Evolutionary conservation across 1,284 basidiomycete genomes (phyloP).

Genomic region (Sphagnurus paluster): DNA sequence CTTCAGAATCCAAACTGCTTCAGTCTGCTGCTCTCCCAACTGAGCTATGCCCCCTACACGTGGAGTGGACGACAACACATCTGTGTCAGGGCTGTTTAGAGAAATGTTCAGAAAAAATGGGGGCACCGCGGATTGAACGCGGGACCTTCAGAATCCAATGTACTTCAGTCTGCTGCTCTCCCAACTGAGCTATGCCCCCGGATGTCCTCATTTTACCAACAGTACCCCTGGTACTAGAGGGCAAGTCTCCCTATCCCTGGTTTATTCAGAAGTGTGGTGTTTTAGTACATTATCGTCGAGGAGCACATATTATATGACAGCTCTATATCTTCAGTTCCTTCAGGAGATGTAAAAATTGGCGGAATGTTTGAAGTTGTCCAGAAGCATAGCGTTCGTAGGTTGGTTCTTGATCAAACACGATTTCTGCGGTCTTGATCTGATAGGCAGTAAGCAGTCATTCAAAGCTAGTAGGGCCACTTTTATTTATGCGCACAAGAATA

Average conservation of each 20-base stretch:
- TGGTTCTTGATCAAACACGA: conserved; percentile 25
- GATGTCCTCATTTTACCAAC: too few species aligned
- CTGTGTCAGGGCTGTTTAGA: too few species aligned
- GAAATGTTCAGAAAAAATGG: neutral
- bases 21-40: too few species aligned
- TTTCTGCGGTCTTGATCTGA: conserved; percentile 50
- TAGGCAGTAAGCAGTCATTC: neutral
- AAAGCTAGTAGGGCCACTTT: neutral
- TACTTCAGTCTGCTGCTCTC: conserved; percentile 6
- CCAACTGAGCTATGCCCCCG: conserved; percentile 7
- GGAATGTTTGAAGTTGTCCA: conserved; percentile 24
- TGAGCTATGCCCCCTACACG: too few species aligned
- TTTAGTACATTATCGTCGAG: too few species aligned
- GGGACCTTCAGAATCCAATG: conserved; percentile 11
- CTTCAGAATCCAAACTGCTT: too few species aligned
- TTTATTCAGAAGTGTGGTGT: too few species aligned
- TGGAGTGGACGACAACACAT: too few species aligned
- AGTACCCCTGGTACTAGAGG: too few species aligned
- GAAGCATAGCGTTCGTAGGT: conserved; percentile 31
- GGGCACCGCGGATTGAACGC: too few species aligned
- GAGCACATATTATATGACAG: too few species aligned
- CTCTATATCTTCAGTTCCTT: neutral
- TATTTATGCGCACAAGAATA: conserved; percentile 57
- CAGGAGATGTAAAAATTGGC: conserved; percentile 6
- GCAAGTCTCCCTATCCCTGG: too few species aligned